Conservation (phyloP, 805 yeast species). For the Ogataea neopini region DNA sequence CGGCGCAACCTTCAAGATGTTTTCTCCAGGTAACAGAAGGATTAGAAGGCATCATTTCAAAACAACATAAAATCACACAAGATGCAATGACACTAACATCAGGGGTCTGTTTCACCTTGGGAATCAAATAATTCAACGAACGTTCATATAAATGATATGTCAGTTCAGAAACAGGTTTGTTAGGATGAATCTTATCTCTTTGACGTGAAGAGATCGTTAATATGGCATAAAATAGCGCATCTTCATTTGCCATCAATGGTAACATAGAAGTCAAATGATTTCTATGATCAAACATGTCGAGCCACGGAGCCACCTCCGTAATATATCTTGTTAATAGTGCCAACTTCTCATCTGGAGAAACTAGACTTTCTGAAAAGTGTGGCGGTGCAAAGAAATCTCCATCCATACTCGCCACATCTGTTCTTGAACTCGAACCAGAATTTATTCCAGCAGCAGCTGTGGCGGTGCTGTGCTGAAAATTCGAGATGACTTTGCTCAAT, state of each 20-base stretch:
- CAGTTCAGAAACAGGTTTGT: slow-evolving; percentile 15
- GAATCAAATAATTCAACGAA: slow-evolving; percentile 24
- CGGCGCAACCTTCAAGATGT: slow-evolving; percentile 45
- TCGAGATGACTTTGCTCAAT: slow-evolving; percentile 17
- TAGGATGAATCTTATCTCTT: slow-evolving; percentile 16
- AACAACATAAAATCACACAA: slow-evolving; percentile 35
- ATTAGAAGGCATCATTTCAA: slow-evolving; percentile 44
- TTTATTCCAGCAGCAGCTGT: not conserved
- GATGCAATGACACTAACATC: slow-evolving; percentile 23
- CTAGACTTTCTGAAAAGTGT: slow-evolving; percentile 27
- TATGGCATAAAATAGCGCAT: slow-evolving; percentile 18
- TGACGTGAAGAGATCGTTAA: slow-evolving; percentile 26
- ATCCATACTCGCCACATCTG: slow-evolving; percentile 4
- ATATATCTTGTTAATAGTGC: slow-evolving; percentile 21
- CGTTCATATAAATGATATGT: slow-evolving; percentile 24
- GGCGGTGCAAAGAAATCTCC: slow-evolving; percentile 10
- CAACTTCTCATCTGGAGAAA: slow-evolving; percentile 27
- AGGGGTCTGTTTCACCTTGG: slow-evolving; percentile 18
- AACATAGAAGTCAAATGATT: slow-evolving; percentile 24
- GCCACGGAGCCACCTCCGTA: slow-evolving; percentile 25
- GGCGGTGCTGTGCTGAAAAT: slow-evolving; percentile 16
- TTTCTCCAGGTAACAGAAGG: slow-evolving; percentile 41
- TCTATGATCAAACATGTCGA: slow-evolving; percentile 30
- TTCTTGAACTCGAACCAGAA: not conserved
- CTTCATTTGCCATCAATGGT: slow-evolving; percentile 22